phyloP scores from a whole-genome alignment of 225 moss, liverwort and hornwort genomes.

The Bryoerythrophyllum caledonicum region DNA sequence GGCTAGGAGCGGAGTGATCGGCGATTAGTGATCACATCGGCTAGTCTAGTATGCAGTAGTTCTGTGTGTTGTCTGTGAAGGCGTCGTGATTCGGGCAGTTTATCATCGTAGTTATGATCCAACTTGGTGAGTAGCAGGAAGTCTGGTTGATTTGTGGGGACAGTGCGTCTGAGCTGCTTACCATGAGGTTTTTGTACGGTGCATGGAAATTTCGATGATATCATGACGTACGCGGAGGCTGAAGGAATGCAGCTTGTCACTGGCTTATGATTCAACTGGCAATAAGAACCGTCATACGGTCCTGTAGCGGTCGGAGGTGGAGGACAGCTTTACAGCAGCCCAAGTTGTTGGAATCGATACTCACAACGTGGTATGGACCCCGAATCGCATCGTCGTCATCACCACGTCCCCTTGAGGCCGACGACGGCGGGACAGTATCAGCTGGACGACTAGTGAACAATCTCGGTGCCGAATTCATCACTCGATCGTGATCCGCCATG shows the following conservation, averaged over 20 bases:
- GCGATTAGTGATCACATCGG: background rate
- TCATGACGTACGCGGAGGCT: background rate
- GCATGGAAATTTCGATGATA: background rate
- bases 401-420: slow-evolving; percentile 11
- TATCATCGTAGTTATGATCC: background rate
- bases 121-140: background rate
- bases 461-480: background rate
- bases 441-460: background rate
- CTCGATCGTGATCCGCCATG: slow-evolving; percentile 21
- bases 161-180: background rate
- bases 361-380: background rate
- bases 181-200: background rate
- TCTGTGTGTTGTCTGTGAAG: background rate
- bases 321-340: background rate
- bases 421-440: background rate
- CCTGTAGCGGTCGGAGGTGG: too few relatives aligned
- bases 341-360: background rate
- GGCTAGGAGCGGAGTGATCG: background rate
- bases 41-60: background rate
- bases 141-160: background rate
- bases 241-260: background rate
- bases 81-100: background rate
- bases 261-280: background rate
- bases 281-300: background rate
- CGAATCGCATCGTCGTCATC: slow-evolving; percentile 1